Percentiles rank a stretch among this genome's conserved stretches.
Conservation (phyloP, 176 grass and related monocot species). For the Cenchrus fungigraminus region DNA sequence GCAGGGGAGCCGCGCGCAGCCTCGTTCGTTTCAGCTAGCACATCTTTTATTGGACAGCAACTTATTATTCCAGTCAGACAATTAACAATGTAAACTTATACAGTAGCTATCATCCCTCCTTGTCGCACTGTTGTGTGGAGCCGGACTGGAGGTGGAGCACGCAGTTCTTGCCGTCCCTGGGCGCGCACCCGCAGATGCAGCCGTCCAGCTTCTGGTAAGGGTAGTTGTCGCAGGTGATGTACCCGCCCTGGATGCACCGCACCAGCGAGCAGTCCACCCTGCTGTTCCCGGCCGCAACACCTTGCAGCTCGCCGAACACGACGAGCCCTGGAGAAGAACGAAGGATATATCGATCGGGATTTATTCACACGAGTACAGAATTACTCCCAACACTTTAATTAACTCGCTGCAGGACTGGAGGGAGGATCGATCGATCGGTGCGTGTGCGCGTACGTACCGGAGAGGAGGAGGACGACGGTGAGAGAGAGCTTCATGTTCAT, state of each 20-base stretch:
- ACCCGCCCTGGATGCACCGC: constrained; percentile 40
- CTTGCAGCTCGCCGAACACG: background rate
- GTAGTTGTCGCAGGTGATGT: constrained; percentile 58
- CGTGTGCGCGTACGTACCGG: constrained; percentile 10
- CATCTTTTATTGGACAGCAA: too few relatives aligned
- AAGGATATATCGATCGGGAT: background rate
- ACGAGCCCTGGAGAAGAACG: constrained; percentile 26
- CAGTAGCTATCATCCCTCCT: background rate
- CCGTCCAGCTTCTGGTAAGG: constrained; percentile 32
- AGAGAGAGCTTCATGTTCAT: constrained; percentile 33
- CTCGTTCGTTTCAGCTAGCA: too few relatives aligned
- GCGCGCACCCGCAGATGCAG: constrained; percentile 48
- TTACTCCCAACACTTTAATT: too few relatives aligned
- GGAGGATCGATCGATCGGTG: too few relatives aligned
- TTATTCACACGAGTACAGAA: background rate
- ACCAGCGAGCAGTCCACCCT: constrained; percentile 6
- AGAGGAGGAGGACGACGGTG: constrained; percentile 41
- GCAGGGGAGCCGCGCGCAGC: too few relatives aligned
- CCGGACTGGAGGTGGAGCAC: constrained; percentile 44
- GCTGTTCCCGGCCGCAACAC: background rate
- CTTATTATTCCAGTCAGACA: background rate
- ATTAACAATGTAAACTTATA: background rate
- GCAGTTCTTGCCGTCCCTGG: constrained; percentile 29
- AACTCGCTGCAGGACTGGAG: too few relatives aligned
- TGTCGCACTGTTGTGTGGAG: constrained; percentile 4